A percentile compares a stretch with the other conserved stretches of the same genome.
Evolutionary conservation across 164 flowering plant species (phyloP).

Genomic region (Aristolochia contorta): DNA sequence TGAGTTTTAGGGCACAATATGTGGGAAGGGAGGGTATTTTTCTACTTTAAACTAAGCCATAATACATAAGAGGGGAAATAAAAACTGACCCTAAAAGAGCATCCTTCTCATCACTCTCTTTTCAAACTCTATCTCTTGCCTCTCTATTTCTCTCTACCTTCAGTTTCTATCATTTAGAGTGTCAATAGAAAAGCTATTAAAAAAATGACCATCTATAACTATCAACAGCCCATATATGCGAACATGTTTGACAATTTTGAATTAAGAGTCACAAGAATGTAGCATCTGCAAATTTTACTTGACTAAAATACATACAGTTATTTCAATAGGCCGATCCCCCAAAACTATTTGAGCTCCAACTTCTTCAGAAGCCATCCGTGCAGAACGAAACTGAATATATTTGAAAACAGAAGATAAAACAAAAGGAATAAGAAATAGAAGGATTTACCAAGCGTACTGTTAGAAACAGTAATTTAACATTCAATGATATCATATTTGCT

Average conservation of each 20-base stretch:
- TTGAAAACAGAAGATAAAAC: neutral
- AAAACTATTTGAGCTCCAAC: conserved; percentile 87
- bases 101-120: no score
- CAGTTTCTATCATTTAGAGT: no score
- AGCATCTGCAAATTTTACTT: neutral
- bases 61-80: no score
- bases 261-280: neutral
- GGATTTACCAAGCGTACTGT: neutral
- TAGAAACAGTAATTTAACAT: neutral
- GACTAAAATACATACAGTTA: conserved; percentile 44
- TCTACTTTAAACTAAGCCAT: no score
- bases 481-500: conserved; percentile 1
- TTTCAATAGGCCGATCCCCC: conserved; percentile 96
- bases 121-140: no score
- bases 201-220: neutral
- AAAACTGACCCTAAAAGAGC: no score
- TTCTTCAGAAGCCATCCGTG: conserved; percentile 73
- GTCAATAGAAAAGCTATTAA: no score
- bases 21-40: no score
- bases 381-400: conserved; percentile 72
- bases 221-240: neutral
- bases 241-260: conserved; percentile 1
- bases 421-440: neutral
- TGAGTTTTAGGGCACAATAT: no score
- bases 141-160: no score